Evolutionary conservation across 1,139 yeast genomes (phyloP).

Genomic region (Saccharomyces pastorianus): DNA sequence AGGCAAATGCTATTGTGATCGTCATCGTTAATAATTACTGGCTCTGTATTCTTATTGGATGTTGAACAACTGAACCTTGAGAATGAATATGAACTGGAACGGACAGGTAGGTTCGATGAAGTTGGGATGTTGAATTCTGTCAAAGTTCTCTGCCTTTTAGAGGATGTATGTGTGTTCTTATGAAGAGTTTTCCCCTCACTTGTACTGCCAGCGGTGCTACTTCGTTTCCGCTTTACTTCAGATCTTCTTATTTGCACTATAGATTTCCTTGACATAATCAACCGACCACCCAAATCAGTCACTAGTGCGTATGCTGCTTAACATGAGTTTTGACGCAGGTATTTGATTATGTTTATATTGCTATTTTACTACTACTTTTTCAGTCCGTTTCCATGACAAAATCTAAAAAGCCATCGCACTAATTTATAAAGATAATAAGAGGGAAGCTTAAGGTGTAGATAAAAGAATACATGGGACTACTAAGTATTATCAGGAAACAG

Average conservation of each 20-base stretch:
- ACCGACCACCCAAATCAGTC: no score
- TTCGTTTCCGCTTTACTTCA: slow-evolving; percentile 10
- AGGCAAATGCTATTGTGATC: background rate
- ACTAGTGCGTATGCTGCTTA: background rate
- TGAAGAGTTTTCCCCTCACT: background rate
- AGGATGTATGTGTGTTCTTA: slow-evolving; percentile 3
- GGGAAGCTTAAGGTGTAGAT: background rate
- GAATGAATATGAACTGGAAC: background rate
- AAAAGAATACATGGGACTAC: slow-evolving; percentile 63
- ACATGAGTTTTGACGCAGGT: background rate
- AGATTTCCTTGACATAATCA: slow-evolving; percentile 6
- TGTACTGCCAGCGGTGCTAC: background rate
- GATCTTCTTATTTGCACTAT: slow-evolving; percentile 11
- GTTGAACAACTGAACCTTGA: background rate
- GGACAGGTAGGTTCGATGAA: slow-evolving; percentile 9
- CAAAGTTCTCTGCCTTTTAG: slow-evolving; percentile 21
- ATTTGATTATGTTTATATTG: background rate
- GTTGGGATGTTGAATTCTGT: slow-evolving; percentile 24
- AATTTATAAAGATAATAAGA: background rate
- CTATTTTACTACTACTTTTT: background rate
- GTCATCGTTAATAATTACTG: background rate
- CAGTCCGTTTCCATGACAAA: background rate
- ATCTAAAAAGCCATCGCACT: background rate
- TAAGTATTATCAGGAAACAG: slow-evolving; percentile 75
- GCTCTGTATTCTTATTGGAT: background rate